Base-by-base conservation (phyloP, 352 stramenopile genomes). In the Phytopythium cucurbitacearum region DNA sequence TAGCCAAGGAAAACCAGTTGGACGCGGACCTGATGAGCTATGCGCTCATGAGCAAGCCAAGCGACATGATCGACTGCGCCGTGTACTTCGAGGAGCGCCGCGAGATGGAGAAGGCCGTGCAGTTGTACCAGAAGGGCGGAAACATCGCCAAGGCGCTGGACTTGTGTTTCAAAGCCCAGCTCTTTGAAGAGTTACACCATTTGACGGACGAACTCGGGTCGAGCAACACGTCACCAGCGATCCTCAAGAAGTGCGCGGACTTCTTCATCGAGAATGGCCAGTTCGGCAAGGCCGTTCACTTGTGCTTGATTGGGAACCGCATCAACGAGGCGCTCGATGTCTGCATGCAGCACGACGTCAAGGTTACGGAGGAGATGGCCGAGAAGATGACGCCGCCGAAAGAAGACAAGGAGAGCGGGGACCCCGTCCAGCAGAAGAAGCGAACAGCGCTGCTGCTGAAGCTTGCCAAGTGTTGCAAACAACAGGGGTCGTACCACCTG, bases 81-180 rank as follows among this genome's bases (percentile, higher is more conserved):
- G 58, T 71, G 34, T 97, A 98, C 63, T 98, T 98, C 56, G 91
- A 98, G 60, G 54, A 69, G 8, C 94, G 97, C 28, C 77, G 83
- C n/a, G 87, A 97, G 49, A 86, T 94, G 65, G 91, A 98, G 50
- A 97, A 98, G 51, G 94, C 95, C 0, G 91, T 98, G 38, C 81
- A 96, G 53, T 75, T 98, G 0, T 98, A 97, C 59, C 76, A 97
- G 48, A 97, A 97, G 61, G 91, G 87, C 39, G 94, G 93, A 6
- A 83, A 98, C 46, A 76, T 96, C 32, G 63, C 82, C 13, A 89
- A 92, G 40, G 95, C 95, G n/a, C 65, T 98, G 1, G 84, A 97
- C 12, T 57, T 98, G 46, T 98, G 94, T 69, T 98, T 98, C 53
- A 67, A 85, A 39, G 87, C 90, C 1, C 76, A 91, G 50, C 67